Base-by-base conservation (phyloP, 2,329 filamentous ascomycete genomes). In the Alternaria angustiovoidea region DNA sequence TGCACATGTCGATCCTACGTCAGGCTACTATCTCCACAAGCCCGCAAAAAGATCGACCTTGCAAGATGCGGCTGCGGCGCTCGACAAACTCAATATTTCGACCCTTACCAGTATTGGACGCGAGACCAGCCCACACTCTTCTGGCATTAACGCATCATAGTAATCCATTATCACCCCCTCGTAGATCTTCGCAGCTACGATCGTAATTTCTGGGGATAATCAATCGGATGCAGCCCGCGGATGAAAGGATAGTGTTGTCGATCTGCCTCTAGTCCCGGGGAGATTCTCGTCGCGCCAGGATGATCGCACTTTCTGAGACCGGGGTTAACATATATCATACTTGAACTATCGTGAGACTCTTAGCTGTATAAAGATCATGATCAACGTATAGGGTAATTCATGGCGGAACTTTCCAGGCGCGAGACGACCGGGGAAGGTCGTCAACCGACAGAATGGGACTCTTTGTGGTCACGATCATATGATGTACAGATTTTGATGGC, bases 231-330 rank as follows among this genome's bases (percentile, higher is more conserved):
- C 34, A 34, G 41, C n/a, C 41, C 34, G 41, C 49, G 32, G 55
- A 43, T 48, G 55, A 57, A 54, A 20, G 34, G 34, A 36, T 46
- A 54, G 34, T 48, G 7, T 53, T 53, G 55, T 52, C 49, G 55
- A 57, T 57, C 55, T 57, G 41, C 55, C 48, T 54, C 34, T 54
- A 57, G 48, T 28, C 36, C 49, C 42, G 41, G 55, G 41, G 42
- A 47, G 32, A 51, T 47, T 57, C 34, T 26, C 30, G 18, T 42
- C 48, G 20, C 26, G 48, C 49, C 41, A 36, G 48, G 49, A 57
- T 57, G 41, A 54, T 57, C 48, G 26, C 49, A 51, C 32, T 41
- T 34, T 54, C 41, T 41, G 26, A 36, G 44, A 30, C 41, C 20
- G 48, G 55, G 24, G 30, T 24, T 26, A 26, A n/a, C 32, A 22